phyloP scores from a whole-genome alignment of 139 green algal species.

The Raphidocelis subcapitata region DNA sequence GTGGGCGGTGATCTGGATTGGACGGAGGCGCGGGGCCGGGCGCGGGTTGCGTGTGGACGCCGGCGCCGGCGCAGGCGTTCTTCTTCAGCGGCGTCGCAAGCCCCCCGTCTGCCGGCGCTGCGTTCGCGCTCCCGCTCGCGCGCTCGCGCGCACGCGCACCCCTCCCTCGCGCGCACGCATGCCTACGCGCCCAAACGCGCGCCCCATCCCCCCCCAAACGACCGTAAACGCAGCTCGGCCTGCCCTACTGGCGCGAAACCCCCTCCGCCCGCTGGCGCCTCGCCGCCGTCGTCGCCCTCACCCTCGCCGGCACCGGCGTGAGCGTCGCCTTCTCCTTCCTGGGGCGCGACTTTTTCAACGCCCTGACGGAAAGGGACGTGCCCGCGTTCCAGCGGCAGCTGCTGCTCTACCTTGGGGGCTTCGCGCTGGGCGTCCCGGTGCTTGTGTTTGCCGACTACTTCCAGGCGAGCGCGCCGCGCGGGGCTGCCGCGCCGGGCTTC shows the following conservation, averaged over 20 bases:
- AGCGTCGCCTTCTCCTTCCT: constrained; percentile 96
- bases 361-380: constrained; percentile 83
- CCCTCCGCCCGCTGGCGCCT: too few species aligned
- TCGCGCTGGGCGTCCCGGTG: constrained; percentile 84
- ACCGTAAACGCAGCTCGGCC: not conserved
- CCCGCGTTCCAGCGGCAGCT: constrained; percentile 83
- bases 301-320: not conserved
- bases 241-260: not conserved
- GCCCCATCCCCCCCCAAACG: not conserved
- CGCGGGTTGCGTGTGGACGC: too few species aligned
- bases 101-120: too few species aligned
- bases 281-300: not conserved
- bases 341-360: constrained; percentile 99
- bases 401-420: constrained; percentile 53
- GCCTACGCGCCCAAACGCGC: too few species aligned
- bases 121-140: too few species aligned
- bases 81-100: too few species aligned
- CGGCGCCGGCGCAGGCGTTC: too few species aligned
- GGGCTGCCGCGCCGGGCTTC: too few species aligned
- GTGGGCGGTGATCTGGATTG: too few species aligned
- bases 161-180: too few species aligned
- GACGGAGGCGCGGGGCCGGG: too few species aligned
- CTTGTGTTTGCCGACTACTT: constrained; percentile 92
- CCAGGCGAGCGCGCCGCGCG: constrained; percentile 42
- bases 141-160: too few species aligned